A percentile compares a stretch with the other conserved stretches of the same genome.
Conservation (phyloP, 495 filamentous ascomycete genomes). For the Evernia prunastri region DNA sequence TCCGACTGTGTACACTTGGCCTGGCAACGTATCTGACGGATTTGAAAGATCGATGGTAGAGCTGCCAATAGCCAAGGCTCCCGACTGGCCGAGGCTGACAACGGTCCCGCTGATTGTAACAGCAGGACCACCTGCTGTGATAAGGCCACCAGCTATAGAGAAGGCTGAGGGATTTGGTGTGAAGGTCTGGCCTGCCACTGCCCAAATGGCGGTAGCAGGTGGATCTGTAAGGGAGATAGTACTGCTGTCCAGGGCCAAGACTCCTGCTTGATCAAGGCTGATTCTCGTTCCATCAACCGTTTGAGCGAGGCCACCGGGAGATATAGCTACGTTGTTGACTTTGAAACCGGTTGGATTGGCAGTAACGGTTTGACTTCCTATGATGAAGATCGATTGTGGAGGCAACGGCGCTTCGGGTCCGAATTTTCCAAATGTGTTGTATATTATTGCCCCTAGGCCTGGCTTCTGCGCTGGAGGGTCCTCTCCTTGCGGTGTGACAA, state of each 20-base stretch:
- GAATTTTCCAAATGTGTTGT: background rate
- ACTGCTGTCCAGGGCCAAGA: background rate
- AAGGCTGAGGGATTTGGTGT: background rate
- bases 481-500: background rate
- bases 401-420: background rate
- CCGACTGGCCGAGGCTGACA: background rate
- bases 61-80: background rate
- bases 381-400: slow-evolving; percentile 10
- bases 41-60: background rate
- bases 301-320: background rate
- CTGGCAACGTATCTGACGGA: background rate
- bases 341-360: slow-evolving; percentile 12
- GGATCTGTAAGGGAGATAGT: background rate
- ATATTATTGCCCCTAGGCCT: slow-evolving; percentile 14
- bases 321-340: slow-evolving; percentile 16
- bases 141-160: background rate
- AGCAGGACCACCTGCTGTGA: background rate
- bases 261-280: background rate
- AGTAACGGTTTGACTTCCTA: slow-evolving; percentile 14
- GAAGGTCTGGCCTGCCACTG: slow-evolving; percentile 7
- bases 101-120: background rate
- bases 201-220: background rate
- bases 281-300: slow-evolving; percentile 10
- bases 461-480: background rate
- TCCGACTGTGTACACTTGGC: background rate